A percentile compares a stretch with the other conserved stretches of the same genome.
Conservation (phyloP, 73 alveolate genomes). For the Effrenium voratum region DNA sequence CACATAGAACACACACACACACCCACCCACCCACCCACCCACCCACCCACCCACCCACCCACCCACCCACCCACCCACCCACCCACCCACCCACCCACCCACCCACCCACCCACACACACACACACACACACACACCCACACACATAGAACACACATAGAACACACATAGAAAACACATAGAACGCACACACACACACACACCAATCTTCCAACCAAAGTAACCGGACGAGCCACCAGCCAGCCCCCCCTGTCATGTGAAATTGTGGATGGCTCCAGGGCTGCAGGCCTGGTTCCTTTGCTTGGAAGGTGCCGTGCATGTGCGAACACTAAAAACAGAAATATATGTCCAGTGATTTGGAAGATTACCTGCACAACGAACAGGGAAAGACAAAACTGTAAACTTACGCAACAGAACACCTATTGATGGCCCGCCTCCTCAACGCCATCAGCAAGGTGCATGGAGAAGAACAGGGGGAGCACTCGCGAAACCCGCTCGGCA, state of each 20-base stretch:
- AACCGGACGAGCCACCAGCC: too few species aligned
- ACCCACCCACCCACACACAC: neutral
- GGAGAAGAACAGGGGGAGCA: constrained; percentile 75
- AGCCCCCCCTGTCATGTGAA: too few species aligned
- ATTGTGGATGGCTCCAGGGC: too few species aligned
- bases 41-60: neutral
- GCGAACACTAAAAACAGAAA: neutral
- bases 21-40: neutral
- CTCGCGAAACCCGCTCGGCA: constrained; percentile 90
- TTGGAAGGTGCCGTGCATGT: too few species aligned
- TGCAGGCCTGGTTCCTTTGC: too few species aligned
- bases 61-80: neutral
- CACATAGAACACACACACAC: neutral
- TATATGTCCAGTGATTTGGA: neutral
- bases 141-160: neutral
- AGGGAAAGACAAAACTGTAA: neutral
- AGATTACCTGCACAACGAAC: neutral
- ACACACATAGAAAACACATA: too few species aligned
- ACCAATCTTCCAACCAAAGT: too few species aligned
- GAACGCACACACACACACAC: too few species aligned
- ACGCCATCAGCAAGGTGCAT: constrained; percentile 55
- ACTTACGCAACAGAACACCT: neutral
- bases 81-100: neutral
- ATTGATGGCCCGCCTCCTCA: constrained; percentile 5
- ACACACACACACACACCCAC: too few species aligned